Base-by-base conservation (phyloP, 345 rosid genomes). In the Chamaenerion angustifolium region DNA sequence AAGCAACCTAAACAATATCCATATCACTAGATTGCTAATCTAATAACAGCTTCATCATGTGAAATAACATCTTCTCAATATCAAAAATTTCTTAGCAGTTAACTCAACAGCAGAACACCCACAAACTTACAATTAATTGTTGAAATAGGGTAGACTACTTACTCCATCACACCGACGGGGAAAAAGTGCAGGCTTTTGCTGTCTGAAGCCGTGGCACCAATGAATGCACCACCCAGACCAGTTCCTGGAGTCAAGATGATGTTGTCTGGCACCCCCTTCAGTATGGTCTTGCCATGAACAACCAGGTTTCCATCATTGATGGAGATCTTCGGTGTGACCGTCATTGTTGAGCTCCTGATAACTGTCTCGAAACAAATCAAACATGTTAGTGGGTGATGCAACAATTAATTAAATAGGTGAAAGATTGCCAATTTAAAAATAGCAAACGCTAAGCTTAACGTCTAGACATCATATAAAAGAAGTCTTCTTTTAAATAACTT, bases 181-280 rank as follows among this genome's bases (percentile, higher is more conserved):
- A 92, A 92, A 21, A 92, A 93, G 72, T 87, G 98, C 37, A 84
- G 93, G 69, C 93, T 78, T 68, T 84, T 84, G 82, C 76, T 78
- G 45, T 84, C 56, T 12, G 86, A 63, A 60, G 94, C 79, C 0
- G 89, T 63, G 19, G 95, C 98, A 54, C 98, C 98, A 13, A 92
- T 75, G 61, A 84, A 92, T 17, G 94, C 74, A 42, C 98, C 96
- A 14, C 37, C 85, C 96, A 12, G 62, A 63, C 94, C 81, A 0
- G 87, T 61, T 0, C 77, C 85, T 2, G 95, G 83, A 42, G 89
- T 92, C 58, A 92, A 63, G 12, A 82, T 61, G n/a, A 92, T 70
- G 71, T 82, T 92, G 49, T 80, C 88, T 1, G 98, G 90, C 44
- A 92, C 83, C 53, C 95, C 93, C 4, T 79, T 92, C 12, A 92